A percentile compares a stretch with the other conserved stretches of the same genome.
Conservation (phyloP, 305 asterid genomes). For the Fraxinus floribunda region DNA sequence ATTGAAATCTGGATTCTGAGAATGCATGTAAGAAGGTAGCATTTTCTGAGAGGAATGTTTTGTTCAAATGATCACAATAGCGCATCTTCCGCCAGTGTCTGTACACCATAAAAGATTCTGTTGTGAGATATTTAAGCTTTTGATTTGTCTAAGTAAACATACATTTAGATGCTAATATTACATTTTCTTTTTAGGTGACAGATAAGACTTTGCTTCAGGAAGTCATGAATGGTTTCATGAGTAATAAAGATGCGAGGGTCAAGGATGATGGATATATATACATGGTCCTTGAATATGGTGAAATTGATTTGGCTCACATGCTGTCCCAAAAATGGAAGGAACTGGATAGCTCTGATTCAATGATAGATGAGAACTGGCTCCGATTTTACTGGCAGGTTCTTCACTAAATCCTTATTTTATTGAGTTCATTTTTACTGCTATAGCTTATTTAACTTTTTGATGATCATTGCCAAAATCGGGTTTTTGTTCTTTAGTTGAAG, state of each 20-base stretch:
- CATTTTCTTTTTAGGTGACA: slow-evolving; percentile 63
- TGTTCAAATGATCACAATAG: not conserved
- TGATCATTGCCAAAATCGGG: not conserved
- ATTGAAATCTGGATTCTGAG: not conserved
- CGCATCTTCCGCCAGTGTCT: not conserved
- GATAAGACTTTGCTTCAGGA: slow-evolving; percentile 80
- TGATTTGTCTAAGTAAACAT: not conserved
- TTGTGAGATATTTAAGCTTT: not conserved
- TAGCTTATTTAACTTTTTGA: slow-evolving; percentile 12
- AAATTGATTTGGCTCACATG: slow-evolving; percentile 98
- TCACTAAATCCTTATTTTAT: slow-evolving; percentile 22
- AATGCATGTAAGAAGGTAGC: not conserved
- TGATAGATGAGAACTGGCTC: slow-evolving; percentile 95
- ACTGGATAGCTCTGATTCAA: slow-evolving; percentile 51
- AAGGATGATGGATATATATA: slow-evolving; percentile 84
- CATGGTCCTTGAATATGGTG: slow-evolving; percentile 98
- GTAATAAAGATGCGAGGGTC: slow-evolving; percentile 70
- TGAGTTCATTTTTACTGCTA: slow-evolving; percentile 16
- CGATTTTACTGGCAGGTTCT: slow-evolving; percentile 96
- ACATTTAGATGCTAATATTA: slow-evolving; percentile 26
- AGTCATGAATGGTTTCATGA: slow-evolving; percentile 78
- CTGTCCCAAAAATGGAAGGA: slow-evolving; percentile 93
- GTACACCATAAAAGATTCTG: not conserved
- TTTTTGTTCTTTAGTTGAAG: not conserved
- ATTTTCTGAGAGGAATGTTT: not conserved